phyloP scores from a whole-genome alignment of 1,139 yeast genomes.

The Magnusiomyces starmeri region DNA sequence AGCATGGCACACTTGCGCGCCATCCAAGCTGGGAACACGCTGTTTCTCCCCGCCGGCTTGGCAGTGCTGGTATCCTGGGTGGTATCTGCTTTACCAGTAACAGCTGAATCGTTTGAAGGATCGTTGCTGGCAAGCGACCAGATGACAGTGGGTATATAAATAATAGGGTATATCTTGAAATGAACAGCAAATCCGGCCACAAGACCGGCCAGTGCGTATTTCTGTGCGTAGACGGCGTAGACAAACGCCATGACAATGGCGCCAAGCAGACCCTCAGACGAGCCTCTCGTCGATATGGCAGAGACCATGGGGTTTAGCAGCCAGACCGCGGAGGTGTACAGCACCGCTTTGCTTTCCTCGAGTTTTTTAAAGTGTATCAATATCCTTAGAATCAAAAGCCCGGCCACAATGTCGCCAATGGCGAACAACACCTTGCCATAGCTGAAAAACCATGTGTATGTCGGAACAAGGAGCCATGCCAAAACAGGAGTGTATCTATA shows the following conservation, averaged over 20 bases:
- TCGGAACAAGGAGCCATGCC: slow-evolving; percentile 76
- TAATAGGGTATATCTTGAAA: slow-evolving; percentile 85
- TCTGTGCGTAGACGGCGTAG: slow-evolving; percentile 41
- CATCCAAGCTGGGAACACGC: neutral
- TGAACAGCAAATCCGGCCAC: slow-evolving; percentile 73
- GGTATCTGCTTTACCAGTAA: no score
- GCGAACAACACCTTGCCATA: slow-evolving; percentile 79
- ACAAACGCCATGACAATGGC: slow-evolving; percentile 59
- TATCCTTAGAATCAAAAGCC: slow-evolving; percentile 46
- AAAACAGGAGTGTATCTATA: slow-evolving; percentile 88
- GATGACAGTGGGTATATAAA: slow-evolving; percentile 58
- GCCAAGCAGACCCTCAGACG: slow-evolving; percentile 83
- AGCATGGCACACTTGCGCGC: neutral
- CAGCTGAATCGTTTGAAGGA: slow-evolving; percentile 6
- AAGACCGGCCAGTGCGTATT: slow-evolving; percentile 48
- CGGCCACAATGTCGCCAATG: slow-evolving; percentile 73
- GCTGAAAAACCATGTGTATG: slow-evolving; percentile 43
- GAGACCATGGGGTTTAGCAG: slow-evolving; percentile 90
- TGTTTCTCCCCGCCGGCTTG: neutral
- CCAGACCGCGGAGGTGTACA: slow-evolving; percentile 58
- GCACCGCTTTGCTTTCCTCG: slow-evolving; percentile 32
- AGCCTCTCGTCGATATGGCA: slow-evolving; percentile 88
- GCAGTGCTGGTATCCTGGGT: neutral
- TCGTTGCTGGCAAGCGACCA: slow-evolving; percentile 28
- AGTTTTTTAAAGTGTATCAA: slow-evolving; percentile 31